Base-by-base conservation (phyloP, 306 rosid genomes). In the Cicer bijugum region DNA sequence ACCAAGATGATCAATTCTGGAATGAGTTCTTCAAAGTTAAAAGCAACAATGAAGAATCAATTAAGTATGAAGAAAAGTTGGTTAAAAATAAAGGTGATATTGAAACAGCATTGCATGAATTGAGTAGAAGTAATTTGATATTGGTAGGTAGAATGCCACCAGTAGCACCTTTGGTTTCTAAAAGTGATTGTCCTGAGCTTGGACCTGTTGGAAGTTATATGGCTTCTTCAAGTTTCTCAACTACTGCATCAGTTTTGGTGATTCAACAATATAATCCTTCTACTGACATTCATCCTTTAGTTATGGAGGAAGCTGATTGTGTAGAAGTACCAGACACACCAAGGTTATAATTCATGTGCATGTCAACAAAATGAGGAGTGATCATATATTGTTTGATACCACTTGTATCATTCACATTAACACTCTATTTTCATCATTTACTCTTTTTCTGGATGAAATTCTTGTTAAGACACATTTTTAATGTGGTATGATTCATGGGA, bases 121-220 rank as follows among this genome's bases (percentile, higher is more conserved):
- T 85, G 81, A 81, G 48, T 37, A 85, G 6, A 66, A 63, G 71
- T 67, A 89, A 57, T 69, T 61, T 89, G 39, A 63, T 89, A n/a
- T 9, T 89, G 40, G 92, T 89, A 20, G 92, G 92, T 42, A 82
- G 95, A 70, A 86, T 78, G 88, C 85, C 87, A 35, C 38, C 82
- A 0, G 83, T 76, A 2, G 76, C 81, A 6, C 84, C 88, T 1
- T 78, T 89, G 90, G 81, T 55, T 33, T 16, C 46, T 2, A 76
- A n/a, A 1, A 89, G 83, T 67, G 92, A 89, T 63, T 84, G 80
- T 19, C 79, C 83, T 12, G 92, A 89, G 69, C 82, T 89, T 50
- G 95, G 92, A 39, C 90, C 92, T 6, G 64, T 89, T 28, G 95
- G 95, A 48, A 87, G 89, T 70, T 89, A 72, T 50, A 8, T 89